phyloP scores from a whole-genome alignment of 2,329 filamentous ascomycete genomes.

The Talaromyces rugulosus region DNA sequence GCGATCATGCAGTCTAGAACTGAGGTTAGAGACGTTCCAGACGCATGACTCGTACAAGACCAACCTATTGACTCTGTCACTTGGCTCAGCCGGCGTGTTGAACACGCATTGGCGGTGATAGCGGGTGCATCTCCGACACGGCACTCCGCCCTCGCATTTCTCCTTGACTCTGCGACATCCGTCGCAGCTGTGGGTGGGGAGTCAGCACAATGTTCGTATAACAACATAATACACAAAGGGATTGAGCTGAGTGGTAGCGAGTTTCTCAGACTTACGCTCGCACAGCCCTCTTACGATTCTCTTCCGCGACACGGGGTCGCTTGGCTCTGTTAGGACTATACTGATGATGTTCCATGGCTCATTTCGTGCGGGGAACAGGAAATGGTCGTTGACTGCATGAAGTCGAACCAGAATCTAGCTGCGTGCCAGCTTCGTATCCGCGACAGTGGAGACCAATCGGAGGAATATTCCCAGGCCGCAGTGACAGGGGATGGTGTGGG shows the following conservation, averaged over 20 bases:
- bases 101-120: conserved; percentile 51
- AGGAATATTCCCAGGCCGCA: background rate
- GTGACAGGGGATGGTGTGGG: background rate
- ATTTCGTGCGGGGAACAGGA: background rate
- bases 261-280: conserved; percentile 28
- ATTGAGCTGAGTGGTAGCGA: background rate
- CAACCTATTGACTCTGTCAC: conserved; percentile 27
- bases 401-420: background rate
- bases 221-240: background rate
- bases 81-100: conserved; percentile 34
- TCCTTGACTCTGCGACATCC: conserved; percentile 54
- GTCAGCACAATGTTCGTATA: background rate
- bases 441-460: background rate
- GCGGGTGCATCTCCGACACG: conserved; percentile 50
- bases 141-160: conserved; percentile 54
- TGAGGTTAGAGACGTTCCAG: background rate
- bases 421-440: background rate
- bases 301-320: conserved; percentile 37
- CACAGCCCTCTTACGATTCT: conserved; percentile 38
- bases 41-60: background rate
- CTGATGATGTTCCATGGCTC: conserved; percentile 7
- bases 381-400: background rate
- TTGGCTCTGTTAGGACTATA: conserved; percentile 18
- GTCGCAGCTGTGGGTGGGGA: conserved; percentile 43
- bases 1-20: conserved; percentile 22